Base-by-base conservation (phyloP, 192 early-diverging fungal species). In the Podila epigama region DNA sequence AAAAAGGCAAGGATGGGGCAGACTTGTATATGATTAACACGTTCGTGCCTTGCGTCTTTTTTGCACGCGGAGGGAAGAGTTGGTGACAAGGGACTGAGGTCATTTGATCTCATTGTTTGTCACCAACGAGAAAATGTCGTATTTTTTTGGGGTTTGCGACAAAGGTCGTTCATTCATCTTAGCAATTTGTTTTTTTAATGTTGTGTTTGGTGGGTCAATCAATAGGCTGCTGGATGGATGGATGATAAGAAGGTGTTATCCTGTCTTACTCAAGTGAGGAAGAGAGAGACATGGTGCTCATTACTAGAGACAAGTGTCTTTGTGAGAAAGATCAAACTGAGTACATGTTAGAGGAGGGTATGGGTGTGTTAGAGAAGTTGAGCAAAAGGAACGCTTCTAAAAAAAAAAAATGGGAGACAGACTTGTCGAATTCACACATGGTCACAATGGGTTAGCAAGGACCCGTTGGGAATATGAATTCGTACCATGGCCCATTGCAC, bases 21-120 rank as follows among this genome's bases (percentile, higher is more conserved):
- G n/a, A n/a, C n/a, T n/a, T n/a, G n/a, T n/a, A n/a, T n/a, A n/a
- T n/a, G n/a, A n/a, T n/a, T n/a, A n/a, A n/a, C n/a, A n/a, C n/a
- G n/a, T n/a, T n/a, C n/a, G n/a, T n/a, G n/a, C n/a, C n/a, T n/a
- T n/a, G n/a, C n/a, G n/a, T n/a, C n/a, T n/a, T n/a, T n/a, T n/a
- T n/a, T n/a, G n/a, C n/a, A n/a, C n/a, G n/a, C n/a, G n/a, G n/a
- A n/a, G n/a, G n/a, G n/a, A n/a, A n/a, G n/a, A n/a, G n/a, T n/a
- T n/a, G 6, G 41, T 44, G 41, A 44, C 59, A 79, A 57, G 18
- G 25, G 25, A 40, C 15, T 25, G 22, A 40, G 33, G 28, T 13
- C 32, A 78, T 42, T 75, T 60, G 36, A 36, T 36, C 41, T 58
- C 13, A 27, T 64, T n/a, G n/a, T n/a, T n/a, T n/a, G n/a, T n/a